Base-by-base conservation (phyloP, 2,329 filamentous ascomycete genomes). In the Cryoendolithus antarcticus region DNA sequence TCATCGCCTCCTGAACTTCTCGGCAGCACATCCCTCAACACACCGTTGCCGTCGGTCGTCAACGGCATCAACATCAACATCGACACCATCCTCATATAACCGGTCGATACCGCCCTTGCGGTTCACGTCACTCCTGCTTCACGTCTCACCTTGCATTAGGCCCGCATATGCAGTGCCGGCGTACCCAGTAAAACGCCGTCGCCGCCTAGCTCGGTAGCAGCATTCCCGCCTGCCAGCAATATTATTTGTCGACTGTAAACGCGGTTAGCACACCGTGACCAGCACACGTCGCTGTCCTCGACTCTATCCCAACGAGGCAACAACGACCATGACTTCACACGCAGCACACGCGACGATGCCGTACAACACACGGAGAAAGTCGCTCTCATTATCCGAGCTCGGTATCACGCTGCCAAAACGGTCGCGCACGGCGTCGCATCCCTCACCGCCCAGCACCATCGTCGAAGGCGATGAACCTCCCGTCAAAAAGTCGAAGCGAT, bases 301-400 rank as follows among this genome's bases (percentile, higher is more conserved):
- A 13, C 34, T 7, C 12, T 29, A 21, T n/a, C 12, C 13, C n/a
- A 29, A 11, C n/a, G 11, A 35, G 19, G 38, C 11, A 34, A 40
- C 24, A 30, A 39, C 36, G 35, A 21, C 33, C 36, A 21, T 30
- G 9, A 39, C 39, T 33, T 32, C 32, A n/a, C 32, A 34, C 37
- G 35, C 37, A 41, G 30, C n/a, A 34, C 33, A 34, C 15, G 27
- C 48, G 53, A 66, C 53, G 55, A 94, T 94, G 86, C 82, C 82
- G 59, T 95, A 95, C 72, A 94, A 95, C 65, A 96, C 89, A 51
- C 83, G 89, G 65, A 81, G 88, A 64, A 96, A 96, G 71, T 94
- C 86, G 58, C 70, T 98, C 50, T 95, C 88, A 46, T 71, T 96
- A 57, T 82, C 86, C 44, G 93, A 86, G 50, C 74, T 96, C 55